Evolutionary conservation across 2,329 filamentous ascomycete species (phyloP).

Genomic region (Cadophora gregata): DNA sequence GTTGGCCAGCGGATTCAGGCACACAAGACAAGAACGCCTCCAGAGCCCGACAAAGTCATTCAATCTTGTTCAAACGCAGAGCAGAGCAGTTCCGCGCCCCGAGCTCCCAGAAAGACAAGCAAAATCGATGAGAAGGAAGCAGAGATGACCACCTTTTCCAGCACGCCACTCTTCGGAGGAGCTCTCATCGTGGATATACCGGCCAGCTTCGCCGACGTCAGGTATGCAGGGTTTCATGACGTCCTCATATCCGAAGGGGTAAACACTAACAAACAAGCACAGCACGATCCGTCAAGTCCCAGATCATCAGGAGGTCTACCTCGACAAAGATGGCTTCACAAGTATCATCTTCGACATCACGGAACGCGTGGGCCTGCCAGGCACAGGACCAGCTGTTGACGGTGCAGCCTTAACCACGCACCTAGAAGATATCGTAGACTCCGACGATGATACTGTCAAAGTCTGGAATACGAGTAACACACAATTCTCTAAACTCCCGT

Average conservation of each 20-base stretch:
- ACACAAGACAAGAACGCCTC: not conserved
- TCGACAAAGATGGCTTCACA: constrained; percentile 82
- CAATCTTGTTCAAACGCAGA: not conserved
- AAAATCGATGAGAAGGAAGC: not conserved
- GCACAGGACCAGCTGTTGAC: constrained; percentile 64
- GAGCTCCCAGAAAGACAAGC: not conserved
- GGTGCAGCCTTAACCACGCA: constrained; percentile 73
- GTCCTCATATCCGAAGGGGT: constrained; percentile 5
- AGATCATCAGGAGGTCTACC: constrained; percentile 91
- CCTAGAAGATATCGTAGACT: constrained; percentile 71
- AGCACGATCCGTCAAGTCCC: constrained; percentile 78
- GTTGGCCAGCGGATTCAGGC: not conserved
- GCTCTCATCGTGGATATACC: constrained; percentile 74
- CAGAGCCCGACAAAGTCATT: not conserved
- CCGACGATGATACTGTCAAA: constrained; percentile 66
- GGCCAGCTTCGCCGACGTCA: constrained; percentile 72
- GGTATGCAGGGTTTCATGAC: constrained; percentile 53
- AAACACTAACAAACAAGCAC: constrained; percentile 33
- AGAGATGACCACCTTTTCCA: constrained; percentile 60
- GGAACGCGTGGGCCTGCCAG: constrained; percentile 71
- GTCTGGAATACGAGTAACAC: constrained; percentile 71
- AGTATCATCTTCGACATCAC: constrained; percentile 91
- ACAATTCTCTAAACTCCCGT: constrained; percentile 58
- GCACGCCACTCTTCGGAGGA: constrained; percentile 72
- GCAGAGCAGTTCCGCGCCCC: not conserved